A percentile compares a stretch with the other conserved stretches of the same genome.
These are phyloP conservation scores for Pseudoscleropodium purum DNA, from an alignment of 225 moss, liverwort and hornwort species.

Conservation along the genomic window DNA sequence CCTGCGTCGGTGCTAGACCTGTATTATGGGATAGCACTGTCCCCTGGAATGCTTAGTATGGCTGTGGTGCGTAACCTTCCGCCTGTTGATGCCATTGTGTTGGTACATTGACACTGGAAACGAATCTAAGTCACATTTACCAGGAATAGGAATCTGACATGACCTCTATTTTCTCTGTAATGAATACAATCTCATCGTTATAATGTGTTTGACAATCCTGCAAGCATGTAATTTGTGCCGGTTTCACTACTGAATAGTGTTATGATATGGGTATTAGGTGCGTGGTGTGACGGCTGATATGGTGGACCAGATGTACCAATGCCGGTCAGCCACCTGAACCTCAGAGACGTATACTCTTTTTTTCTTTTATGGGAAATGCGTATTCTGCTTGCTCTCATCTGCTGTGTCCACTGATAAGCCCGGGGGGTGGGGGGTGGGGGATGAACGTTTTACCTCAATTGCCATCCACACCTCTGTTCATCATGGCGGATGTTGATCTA, in stretches of 20 bases:
- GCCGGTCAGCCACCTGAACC: slow-evolving; percentile 42
- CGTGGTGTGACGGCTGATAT: slow-evolving; percentile 83
- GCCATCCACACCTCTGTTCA: background rate
- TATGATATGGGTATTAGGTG: slow-evolving; percentile 45
- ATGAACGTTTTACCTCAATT: background rate
- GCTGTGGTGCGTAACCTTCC: slow-evolving; percentile 54
- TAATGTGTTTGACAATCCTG: background rate
- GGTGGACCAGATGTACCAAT: slow-evolving; percentile 98
- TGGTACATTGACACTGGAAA: background rate
- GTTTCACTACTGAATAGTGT: background rate
- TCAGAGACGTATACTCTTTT: background rate
- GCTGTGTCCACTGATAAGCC: background rate
- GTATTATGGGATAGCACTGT: slow-evolving; percentile 69
- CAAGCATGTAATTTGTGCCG: background rate
- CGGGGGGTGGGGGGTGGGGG: background rate
- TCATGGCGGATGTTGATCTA: background rate
- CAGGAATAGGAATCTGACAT: background rate
- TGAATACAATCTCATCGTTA: background rate
- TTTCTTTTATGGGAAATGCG: background rate
- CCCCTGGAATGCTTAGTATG: slow-evolving; percentile 67
- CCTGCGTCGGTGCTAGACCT: slow-evolving; percentile 76
- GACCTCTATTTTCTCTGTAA: background rate
- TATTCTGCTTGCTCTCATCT: background rate
- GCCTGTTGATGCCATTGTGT: background rate
- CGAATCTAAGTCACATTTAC: background rate